Evolutionary conservation across 2,329 filamentous ascomycete genomes (phyloP), one percentile per base, ranked within the genome.

Genomic region (Alternaria angustiovoidea): DNA sequence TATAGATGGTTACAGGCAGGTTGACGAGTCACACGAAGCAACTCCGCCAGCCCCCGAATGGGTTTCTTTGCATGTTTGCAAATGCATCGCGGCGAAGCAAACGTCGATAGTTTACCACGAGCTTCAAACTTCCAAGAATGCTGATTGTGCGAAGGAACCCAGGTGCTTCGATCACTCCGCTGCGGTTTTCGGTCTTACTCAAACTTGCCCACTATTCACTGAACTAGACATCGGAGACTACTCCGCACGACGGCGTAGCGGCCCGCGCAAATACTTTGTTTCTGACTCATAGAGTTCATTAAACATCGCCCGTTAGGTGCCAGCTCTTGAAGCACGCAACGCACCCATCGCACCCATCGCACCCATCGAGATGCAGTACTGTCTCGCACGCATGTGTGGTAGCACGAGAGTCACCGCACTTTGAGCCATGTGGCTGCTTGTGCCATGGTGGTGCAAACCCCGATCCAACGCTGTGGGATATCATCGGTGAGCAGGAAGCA

Each of bases 391-490:
- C 14, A 47, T 30, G 22, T 30, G 53, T 57, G 9, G 48, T 24
- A 12, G 28, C 18, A 56, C 62, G 32, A 41, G 42, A 26, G 56
- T 57, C 51, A 56, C 60, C 57, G 54, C 57, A 53, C 30, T 62
- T 64, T 62, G 42, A 51, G 60, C 63, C 51, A 65, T 58, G 54
- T 63, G 60, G 53, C 49, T 56, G 54, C 30, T 54, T 47, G 58
- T 59, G 32, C 51, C 14, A 38, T 32, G 26, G 41, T 54, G 36
- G 47, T 20, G 51, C 16, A 4, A 48, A 42, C 38, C 14, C 46
- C 51, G 24, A 5, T 8, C 14, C 36, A 51, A 56, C 41, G 59
- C 38, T 49, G 47, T 28, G 51, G 14, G 8, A n/a, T 18, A 26
- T 7, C 26, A 55, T 30, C 49, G 36, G 49, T 41, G 18, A 48